Evolutionary conservation across 1,139 yeast species (phyloP).

Genomic region (Torulaspora pretoriensis): DNA sequence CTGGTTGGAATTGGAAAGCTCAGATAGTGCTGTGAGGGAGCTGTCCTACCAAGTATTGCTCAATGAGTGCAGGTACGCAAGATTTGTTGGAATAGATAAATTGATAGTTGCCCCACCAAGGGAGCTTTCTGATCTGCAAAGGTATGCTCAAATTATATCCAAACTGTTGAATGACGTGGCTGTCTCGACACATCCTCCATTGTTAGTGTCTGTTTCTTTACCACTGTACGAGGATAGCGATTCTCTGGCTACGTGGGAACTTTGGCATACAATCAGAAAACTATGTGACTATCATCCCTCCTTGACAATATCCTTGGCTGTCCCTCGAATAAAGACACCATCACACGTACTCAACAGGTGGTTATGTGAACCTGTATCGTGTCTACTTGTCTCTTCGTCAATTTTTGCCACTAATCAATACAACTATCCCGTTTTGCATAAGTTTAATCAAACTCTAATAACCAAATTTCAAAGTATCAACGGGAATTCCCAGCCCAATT

Average conservation of each 20-base stretch:
- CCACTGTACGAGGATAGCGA: conserved; percentile 45
- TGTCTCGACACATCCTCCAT: conserved; percentile 19
- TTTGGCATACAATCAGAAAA: conserved; percentile 60
- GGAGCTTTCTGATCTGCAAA: conserved; percentile 48
- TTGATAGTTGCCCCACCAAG: conserved; percentile 59
- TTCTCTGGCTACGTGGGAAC: conserved; percentile 60
- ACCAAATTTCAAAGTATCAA: conserved; percentile 34
- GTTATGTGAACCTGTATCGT: conserved; percentile 61
- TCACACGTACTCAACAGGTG: conserved; percentile 50
- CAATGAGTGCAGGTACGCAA: conserved; percentile 57
- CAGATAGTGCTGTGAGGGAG: conserved; percentile 45
- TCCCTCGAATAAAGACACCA: conserved; percentile 49
- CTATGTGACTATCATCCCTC: conserved; percentile 49
- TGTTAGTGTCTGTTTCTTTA: conserved; percentile 33
- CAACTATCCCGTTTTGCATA: conserved; percentile 58
- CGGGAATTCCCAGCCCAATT: conserved; percentile 28
- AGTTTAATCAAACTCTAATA: conserved; percentile 44
- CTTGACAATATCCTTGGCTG: conserved; percentile 53
- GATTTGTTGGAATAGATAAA: conserved; percentile 49
- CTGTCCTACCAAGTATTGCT: conserved; percentile 50
- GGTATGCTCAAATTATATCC: conserved; percentile 44
- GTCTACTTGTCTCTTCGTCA: conserved; percentile 50
- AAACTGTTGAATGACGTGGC: conserved; percentile 31
- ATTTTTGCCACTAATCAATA: conserved; percentile 54
- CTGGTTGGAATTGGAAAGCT: conserved; percentile 60